These are phyloP conservation scores for Globisporangium orthogonon DNA, from an alignment of 352 stramenopile genomes.

Conservation along the genomic window DNA sequence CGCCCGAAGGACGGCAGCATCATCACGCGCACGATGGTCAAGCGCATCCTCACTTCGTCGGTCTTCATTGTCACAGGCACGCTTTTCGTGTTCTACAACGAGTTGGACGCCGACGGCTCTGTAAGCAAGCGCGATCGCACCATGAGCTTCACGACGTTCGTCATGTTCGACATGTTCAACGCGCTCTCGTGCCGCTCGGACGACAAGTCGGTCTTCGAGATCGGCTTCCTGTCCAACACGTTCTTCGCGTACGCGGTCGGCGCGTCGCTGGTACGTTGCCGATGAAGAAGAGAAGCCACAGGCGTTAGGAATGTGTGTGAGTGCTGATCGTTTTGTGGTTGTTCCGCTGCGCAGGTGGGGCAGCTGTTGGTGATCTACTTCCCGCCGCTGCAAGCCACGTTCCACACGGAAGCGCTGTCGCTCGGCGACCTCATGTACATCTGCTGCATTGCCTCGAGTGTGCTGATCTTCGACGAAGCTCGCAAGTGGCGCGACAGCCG, in stretches of 20 bases:
- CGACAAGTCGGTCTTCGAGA: slow-evolving; percentile 91
- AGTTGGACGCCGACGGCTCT: slow-evolving; percentile 78
- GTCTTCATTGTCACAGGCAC: slow-evolving; percentile 75
- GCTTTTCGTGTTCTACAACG: slow-evolving; percentile 83
- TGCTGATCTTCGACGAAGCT: slow-evolving; percentile 92
- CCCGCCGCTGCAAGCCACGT: slow-evolving; percentile 92
- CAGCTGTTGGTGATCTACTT: slow-evolving; percentile 97
- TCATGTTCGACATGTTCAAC: slow-evolving; percentile 99
- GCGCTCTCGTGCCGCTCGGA: slow-evolving; percentile 94
- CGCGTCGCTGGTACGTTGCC: slow-evolving; percentile 65
- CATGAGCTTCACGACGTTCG: slow-evolving; percentile 99
- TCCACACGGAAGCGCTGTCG: slow-evolving; percentile 95
- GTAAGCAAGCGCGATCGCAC: slow-evolving; percentile 94
- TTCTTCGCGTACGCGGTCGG: slow-evolving; percentile 92
- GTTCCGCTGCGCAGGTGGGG: slow-evolving; percentile 41
- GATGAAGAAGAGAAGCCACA: not conserved
- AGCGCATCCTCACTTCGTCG: slow-evolving; percentile 57
- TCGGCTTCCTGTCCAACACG: slow-evolving; percentile 90
- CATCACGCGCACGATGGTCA: slow-evolving; percentile 69
- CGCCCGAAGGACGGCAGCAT: slow-evolving; percentile 72
- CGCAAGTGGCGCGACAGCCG: slow-evolving; percentile 82
- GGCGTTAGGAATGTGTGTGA: not conserved
- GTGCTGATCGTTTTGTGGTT: not conserved
- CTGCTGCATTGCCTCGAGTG: slow-evolving; percentile 86
- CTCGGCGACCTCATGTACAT: slow-evolving; percentile 91